Base-by-base conservation (phyloP, 2,329 filamentous ascomycete genomes). In the Rhexocercosporidium sp. region DNA sequence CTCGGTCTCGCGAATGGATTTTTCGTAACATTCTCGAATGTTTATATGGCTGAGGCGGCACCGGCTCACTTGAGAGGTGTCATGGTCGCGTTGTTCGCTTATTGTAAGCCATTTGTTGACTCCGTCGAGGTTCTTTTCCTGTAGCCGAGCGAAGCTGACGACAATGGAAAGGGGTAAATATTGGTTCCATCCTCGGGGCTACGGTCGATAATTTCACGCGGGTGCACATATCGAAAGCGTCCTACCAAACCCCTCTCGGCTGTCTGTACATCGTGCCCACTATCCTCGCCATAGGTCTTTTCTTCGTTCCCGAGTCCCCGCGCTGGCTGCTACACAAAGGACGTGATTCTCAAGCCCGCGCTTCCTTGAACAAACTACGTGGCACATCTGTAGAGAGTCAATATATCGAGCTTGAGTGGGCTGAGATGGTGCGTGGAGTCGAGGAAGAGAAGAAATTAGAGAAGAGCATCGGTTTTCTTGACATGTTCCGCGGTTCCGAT, bases 21-120 rank as follows among this genome's bases (percentile, higher is more conserved):
- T 56, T 73, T 83, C 14, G 81, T 83, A 1, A 83, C 81, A 0
- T 84, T 83, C 57, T 82, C 81, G 1, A 83, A 82, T 66, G 80
- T 83, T 25, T 84, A 83, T 68, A 82, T 80, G 3, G 80, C 82
- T 8, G 84, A 86, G 70, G 80, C 77, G 1, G 76, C 82, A 1
- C 82, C 82, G 0, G 78, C 81, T 0, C 82, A 84, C 68, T 75
- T 83, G 34, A 78, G 83, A 11, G 82, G 82, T 34, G 78, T 85
- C 3, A 81, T 82, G 73, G 81, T 82, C 1, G 80, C 80, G 0
- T 69, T 86, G 14, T 84, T 85, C 66, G 81, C 80, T 0, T 81
- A 82, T 67, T 84, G 81, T 61, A 39, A 65, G 64, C 39, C 9
- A 12, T n/a, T 1, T 20, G 12, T 51, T 63, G 16, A 34, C 20